phyloP scores from a whole-genome alignment of 306 rosid genomes.

The Dryas octopetala region DNA sequence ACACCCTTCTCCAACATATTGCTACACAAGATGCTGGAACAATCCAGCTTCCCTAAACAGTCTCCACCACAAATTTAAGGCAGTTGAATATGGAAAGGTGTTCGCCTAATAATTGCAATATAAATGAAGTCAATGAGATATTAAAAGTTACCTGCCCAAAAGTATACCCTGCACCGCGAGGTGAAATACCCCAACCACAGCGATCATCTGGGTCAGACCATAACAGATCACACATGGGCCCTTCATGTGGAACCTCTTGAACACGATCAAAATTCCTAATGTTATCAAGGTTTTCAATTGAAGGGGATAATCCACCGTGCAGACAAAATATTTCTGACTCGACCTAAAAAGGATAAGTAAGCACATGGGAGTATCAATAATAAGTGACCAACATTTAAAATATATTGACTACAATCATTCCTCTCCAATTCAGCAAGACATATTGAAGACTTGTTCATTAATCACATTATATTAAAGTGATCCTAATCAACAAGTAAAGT shows the following conservation, averaged over 20 bases:
- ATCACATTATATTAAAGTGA: conserved; percentile 20
- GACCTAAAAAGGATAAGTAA: conserved; percentile 51
- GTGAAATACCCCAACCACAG: conserved; percentile 99
- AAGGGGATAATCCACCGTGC: conserved; percentile 98
- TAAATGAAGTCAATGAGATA: conserved; percentile 12
- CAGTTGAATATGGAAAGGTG: too few species aligned
- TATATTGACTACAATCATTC: conserved; percentile 4
- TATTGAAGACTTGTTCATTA: conserved; percentile 18
- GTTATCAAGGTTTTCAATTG: conserved; percentile 96
- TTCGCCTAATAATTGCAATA: background rate
- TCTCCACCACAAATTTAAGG: too few species aligned
- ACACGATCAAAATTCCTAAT: conserved; percentile 97
- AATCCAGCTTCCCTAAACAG: too few species aligned
- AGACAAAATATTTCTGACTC: conserved; percentile 98
- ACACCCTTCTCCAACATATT: too few species aligned
- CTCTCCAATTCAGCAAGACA: conserved; percentile 7
- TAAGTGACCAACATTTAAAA: conserved; percentile 18
- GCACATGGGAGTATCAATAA: conserved; percentile 19
- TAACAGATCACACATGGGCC: conserved; percentile 98
- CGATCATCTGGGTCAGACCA: conserved; percentile 99
- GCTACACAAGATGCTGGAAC: too few species aligned
- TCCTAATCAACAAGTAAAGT: background rate
- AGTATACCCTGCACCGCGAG: conserved; percentile 99
- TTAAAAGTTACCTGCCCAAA: conserved; percentile 80
- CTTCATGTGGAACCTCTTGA: conserved; percentile 99